Percentiles rank a stretch among this genome's conserved stretches.
phyloP scores from a whole-genome alignment of 83 land plant genomes.

The Larix sibirica region DNA sequence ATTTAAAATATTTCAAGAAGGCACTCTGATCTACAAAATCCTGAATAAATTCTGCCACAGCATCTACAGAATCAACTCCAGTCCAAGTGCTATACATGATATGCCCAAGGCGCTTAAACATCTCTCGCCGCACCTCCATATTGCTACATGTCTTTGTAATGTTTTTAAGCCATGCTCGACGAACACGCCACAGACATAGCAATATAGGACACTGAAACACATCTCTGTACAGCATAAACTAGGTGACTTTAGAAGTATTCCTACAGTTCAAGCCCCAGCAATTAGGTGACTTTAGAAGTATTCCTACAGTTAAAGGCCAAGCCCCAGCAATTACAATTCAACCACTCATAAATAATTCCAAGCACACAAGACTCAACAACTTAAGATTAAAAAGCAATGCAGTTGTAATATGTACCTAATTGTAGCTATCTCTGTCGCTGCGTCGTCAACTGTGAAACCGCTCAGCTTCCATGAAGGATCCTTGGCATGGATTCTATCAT shows the following conservation, averaged over 20 bases:
- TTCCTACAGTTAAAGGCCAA: no score
- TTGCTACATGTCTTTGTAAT: constrained; percentile 15
- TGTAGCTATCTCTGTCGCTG: constrained; percentile 18
- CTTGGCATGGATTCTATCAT: constrained; percentile 16
- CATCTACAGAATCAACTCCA: not conserved
- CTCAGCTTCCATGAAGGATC: constrained; percentile 26
- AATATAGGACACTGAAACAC: constrained; percentile 17
- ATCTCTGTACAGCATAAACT: constrained; percentile 11
- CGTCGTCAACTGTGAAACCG: constrained; percentile 30
- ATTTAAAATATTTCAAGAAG: constrained; percentile 27
- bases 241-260: no score
- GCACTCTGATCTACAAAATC: constrained; percentile 18
- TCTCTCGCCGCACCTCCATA: constrained; percentile 13
- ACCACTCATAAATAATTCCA: no score
- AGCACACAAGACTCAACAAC: no score
- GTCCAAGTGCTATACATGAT: constrained; percentile 19
- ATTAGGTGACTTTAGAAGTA: no score
- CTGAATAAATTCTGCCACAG: constrained; percentile 17
- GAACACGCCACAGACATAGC: constrained; percentile 28
- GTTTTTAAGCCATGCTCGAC: constrained; percentile 22
- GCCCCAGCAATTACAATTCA: no score
- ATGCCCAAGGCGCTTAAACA: constrained; percentile 25
- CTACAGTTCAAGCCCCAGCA: no score
- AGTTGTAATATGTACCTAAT: constrained; percentile 17
- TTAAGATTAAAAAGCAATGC: no score